phyloP scores from a whole-genome alignment of 495 filamentous ascomycete species.

The Penicillium robsamsonii region DNA sequence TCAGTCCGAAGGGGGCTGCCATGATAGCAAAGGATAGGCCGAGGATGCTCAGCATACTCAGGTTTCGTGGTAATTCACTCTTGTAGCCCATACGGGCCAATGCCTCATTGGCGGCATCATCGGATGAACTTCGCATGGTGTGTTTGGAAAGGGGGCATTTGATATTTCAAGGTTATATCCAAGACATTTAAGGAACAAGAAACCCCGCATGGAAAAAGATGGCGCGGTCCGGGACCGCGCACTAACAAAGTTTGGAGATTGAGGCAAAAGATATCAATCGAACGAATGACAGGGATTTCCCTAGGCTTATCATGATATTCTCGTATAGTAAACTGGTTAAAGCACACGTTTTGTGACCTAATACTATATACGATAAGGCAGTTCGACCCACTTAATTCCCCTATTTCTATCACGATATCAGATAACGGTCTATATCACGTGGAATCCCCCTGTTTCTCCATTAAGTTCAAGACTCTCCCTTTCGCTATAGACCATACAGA shows the following conservation, averaged over 20 bases:
- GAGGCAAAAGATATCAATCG: conserved; percentile 10
- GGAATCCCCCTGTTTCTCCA: too few relatives aligned
- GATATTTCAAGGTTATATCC: background rate
- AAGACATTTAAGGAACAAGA: conserved; percentile 1
- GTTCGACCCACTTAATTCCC: conserved; percentile 4
- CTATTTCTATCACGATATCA: background rate
- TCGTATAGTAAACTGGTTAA: too few relatives aligned
- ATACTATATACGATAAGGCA: background rate
- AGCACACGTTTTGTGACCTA: background rate
- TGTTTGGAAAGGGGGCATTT: background rate
- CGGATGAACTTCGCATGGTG: conserved; percentile 27
- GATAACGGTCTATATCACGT: too few relatives aligned
- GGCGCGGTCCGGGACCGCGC: conserved; percentile 33
- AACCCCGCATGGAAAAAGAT: conserved; percentile 27
- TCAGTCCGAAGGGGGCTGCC: conserved; percentile 64
- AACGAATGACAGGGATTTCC: background rate
- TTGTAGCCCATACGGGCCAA: conserved; percentile 64
- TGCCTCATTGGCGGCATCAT: conserved; percentile 50
- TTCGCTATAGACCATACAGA: too few relatives aligned
- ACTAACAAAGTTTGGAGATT: background rate
- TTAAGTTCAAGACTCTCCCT: too few relatives aligned
- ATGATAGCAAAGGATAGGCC: conserved; percentile 60
- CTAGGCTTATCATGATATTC: conserved; percentile 12
- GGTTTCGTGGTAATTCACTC: conserved; percentile 56
- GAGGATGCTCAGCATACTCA: conserved; percentile 65